A percentile compares a stretch with the other conserved stretches of the same genome.
These are phyloP conservation scores for Xylaria scruposa DNA, from an alignment of 495 filamentous ascomycete genomes.

Conservation along the genomic window DNA sequence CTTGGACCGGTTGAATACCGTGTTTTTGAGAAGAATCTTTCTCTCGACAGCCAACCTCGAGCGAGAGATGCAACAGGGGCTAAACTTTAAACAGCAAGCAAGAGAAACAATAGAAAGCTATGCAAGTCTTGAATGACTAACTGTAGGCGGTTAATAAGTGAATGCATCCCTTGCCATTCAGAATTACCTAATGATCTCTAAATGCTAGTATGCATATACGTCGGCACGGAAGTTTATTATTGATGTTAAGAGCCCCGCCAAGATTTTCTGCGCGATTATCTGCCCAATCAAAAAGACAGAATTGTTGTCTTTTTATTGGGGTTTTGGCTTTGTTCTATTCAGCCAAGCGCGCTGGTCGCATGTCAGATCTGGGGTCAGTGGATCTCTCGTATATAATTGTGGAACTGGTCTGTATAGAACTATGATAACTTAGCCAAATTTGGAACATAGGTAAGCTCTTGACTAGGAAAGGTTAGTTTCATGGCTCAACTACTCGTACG, in stretches of 20 bases:
- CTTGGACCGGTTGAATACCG: constrained; percentile 22
- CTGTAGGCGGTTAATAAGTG: not conserved
- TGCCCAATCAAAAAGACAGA: not conserved
- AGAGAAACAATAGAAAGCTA: not conserved
- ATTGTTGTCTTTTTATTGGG: not conserved
- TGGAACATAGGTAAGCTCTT: too few relatives aligned
- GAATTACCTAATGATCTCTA: not conserved
- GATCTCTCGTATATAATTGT: too few relatives aligned
- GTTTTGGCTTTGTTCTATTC: too few relatives aligned
- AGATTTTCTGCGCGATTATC: not conserved
- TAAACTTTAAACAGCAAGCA: not conserved
- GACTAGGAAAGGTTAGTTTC: too few relatives aligned
- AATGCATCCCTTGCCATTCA: not conserved
- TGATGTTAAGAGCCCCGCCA: not conserved
- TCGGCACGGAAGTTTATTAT: not conserved
- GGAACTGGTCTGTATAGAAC: too few relatives aligned
- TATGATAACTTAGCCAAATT: too few relatives aligned
- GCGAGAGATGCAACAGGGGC: not conserved
- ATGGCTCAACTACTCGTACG: too few relatives aligned
- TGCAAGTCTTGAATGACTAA: not conserved
- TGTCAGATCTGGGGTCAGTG: too few relatives aligned
- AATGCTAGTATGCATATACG: too few relatives aligned
- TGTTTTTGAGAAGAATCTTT: constrained; percentile 20
- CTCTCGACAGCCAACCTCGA: not conserved
- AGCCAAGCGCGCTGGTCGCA: not conserved